Percentiles rank a stretch among this genome's conserved stretches.
phyloP scores from a whole-genome alignment of 441 rosid genomes.

The Macaranga tanarius region DNA sequence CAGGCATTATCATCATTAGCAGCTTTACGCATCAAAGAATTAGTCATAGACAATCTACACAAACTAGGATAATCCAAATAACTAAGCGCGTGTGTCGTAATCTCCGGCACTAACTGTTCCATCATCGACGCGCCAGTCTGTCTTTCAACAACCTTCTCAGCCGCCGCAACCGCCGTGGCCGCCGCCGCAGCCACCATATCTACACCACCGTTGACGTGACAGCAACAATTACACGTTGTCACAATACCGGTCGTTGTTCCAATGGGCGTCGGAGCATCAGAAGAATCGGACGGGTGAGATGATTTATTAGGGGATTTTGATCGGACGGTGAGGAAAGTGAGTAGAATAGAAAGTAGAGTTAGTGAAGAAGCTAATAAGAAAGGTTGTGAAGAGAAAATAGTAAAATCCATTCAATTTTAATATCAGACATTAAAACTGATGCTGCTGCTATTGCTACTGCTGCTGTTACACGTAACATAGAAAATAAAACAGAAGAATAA shows the following conservation, averaged over 20 bases:
- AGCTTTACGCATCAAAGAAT: conserved; percentile 93
- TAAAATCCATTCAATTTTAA: conserved; percentile 40
- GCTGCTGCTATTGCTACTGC: too few relatives aligned
- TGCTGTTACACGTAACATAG: too few relatives aligned
- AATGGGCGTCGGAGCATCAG: too few relatives aligned
- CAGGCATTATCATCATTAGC: conserved; percentile 98
- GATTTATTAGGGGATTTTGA: conserved; percentile 29
- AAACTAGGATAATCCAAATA: conserved; percentile 95
- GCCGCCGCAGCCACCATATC: conserved; percentile 37
- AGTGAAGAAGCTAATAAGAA: conserved; percentile 48
- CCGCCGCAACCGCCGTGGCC: conserved; percentile 10
- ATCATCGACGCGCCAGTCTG: conserved; percentile 86
- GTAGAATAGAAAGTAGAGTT: conserved; percentile 40
- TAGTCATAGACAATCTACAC: conserved; percentile 95
- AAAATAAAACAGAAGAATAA: too few relatives aligned
- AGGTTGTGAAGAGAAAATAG: conserved; percentile 36
- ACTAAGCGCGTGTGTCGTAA: conserved; percentile 93
- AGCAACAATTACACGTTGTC: conserved; percentile 25
- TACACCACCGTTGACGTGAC: conserved; percentile 39
- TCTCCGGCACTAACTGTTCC: conserved; percentile 98
- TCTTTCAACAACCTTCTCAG: conserved; percentile 41
- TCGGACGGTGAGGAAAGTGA: conserved; percentile 35
- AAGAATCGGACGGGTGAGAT: too few relatives aligned
- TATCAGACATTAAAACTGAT: background rate
- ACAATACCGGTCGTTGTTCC: background rate